These are phyloP conservation scores for Aplosporella prunicola DNA, from an alignment of 2,329 filamentous ascomycete species.

Conservation along the genomic window DNA sequence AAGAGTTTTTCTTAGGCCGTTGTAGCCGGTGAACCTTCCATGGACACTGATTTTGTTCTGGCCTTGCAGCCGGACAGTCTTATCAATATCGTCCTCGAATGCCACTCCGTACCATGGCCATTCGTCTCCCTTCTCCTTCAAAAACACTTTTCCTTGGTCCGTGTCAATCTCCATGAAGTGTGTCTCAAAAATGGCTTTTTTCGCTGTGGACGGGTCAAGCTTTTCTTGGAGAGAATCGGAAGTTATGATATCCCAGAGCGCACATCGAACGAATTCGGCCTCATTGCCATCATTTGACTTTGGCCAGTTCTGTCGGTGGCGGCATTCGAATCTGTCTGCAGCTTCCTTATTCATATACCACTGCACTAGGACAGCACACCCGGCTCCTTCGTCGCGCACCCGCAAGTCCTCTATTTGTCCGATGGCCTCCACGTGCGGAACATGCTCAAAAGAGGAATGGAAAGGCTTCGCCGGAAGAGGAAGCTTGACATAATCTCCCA, in stretches of 20 bases:
- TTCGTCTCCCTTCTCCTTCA: too few species aligned
- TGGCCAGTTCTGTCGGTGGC: not conserved
- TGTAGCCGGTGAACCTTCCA: not conserved
- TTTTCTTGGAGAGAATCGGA: constrained; percentile 2
- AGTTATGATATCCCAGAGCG: constrained; percentile 3
- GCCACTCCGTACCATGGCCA: constrained; percentile 1
- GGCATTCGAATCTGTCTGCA: constrained; percentile 3
- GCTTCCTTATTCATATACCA: constrained; percentile 7
- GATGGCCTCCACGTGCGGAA: constrained; percentile 3
- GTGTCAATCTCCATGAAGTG: constrained; percentile 6
- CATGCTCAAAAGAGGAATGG: constrained; percentile 5
- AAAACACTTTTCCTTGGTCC: not conserved
- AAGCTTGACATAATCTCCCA: constrained; percentile 4
- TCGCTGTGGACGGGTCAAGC: constrained; percentile 1
- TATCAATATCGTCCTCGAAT: too few species aligned
- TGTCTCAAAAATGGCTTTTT: not conserved
- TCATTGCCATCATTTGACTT: constrained; percentile 2
- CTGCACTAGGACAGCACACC: constrained; percentile 3
- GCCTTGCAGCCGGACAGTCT: too few species aligned
- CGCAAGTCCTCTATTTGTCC: constrained; percentile 2
- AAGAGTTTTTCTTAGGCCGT: too few species aligned
- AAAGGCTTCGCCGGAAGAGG: constrained; percentile 6
- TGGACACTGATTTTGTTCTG: too few species aligned
- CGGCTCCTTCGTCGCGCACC: not conserved
- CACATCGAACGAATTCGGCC: not conserved